These are phyloP conservation scores for Corymbia citriodora DNA, from an alignment of 441 rosid genomes.

Conservation along the genomic window DNA sequence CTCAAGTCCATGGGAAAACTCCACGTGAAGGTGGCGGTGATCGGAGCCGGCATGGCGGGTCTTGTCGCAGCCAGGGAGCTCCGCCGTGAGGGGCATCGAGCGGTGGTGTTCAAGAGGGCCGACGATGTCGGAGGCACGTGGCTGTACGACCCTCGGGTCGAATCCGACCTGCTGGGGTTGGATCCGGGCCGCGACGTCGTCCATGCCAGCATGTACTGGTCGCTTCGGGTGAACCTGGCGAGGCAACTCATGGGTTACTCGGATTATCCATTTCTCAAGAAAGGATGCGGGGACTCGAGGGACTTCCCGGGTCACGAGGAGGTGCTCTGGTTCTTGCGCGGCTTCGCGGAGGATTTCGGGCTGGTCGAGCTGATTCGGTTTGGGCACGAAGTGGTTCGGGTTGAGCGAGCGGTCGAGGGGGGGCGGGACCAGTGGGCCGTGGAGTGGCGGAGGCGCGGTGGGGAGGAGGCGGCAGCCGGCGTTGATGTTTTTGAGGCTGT, in stretches of 20 bases:
- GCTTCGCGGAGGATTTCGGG: not conserved
- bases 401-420: not conserved
- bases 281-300: not conserved
- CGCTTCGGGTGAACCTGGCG: constrained; percentile 1
- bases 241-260: constrained; percentile 1
- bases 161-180: not conserved
- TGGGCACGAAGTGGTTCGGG: constrained; percentile 3
- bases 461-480: not conserved
- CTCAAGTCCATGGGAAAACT: not conserved
- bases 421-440: not conserved
- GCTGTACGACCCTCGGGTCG: not conserved
- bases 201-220: constrained; percentile 1
- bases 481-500: constrained; percentile 2
- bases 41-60: constrained; percentile 8
- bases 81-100: not conserved
- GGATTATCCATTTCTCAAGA: not conserved
- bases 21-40: not conserved
- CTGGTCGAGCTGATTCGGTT: not conserved
- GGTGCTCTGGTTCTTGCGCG: not conserved
- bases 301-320: constrained; percentile 4
- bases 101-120: not conserved
- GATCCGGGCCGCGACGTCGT: not conserved
- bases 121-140: not conserved
- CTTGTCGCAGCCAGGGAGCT: constrained; percentile 1
- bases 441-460: not conserved